These are phyloP conservation scores for Kwoniella dejecticola DNA, from an alignment of 768 basidiomycete species.

Conservation along the genomic window DNA sequence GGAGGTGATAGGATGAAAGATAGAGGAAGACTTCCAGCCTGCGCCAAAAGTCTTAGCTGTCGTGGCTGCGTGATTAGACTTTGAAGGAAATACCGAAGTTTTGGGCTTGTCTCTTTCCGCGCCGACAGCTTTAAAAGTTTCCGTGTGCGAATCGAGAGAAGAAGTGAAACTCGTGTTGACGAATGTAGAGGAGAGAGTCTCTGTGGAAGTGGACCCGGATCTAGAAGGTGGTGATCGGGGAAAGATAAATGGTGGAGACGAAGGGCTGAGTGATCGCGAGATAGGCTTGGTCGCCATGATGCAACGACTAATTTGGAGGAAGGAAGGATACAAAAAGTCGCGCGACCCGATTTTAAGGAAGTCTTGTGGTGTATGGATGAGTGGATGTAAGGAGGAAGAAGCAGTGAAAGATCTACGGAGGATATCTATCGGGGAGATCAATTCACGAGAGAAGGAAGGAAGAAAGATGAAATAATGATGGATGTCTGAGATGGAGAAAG, in stretches of 20 bases:
- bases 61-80: neutral
- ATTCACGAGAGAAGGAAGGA: no score
- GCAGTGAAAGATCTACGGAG: no score
- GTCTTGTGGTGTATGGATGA: no score
- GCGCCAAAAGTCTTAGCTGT: slow-evolving; percentile 25
- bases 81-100: neutral
- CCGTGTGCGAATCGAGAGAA: neutral
- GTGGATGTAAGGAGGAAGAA: no score
- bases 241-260: slow-evolving; percentile 21
- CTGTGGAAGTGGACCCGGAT: neutral
- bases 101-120: neutral
- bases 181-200: slow-evolving; percentile 5
- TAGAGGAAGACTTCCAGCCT: slow-evolving; percentile 20
- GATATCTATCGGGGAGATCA: no score
- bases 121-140: slow-evolving; percentile 2
- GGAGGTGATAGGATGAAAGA: neutral
- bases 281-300: neutral
- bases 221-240: slow-evolving; percentile 10
- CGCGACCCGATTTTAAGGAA: no score
- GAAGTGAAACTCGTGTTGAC: neutral
- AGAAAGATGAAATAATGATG: no score
- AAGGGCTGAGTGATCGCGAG: slow-evolving; percentile 12
- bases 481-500: no score
- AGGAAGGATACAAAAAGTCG: no score
- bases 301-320: neutral